Base-by-base conservation (phyloP, 2,329 filamentous ascomycete species). In the Aspergillaceae sp. region DNA sequence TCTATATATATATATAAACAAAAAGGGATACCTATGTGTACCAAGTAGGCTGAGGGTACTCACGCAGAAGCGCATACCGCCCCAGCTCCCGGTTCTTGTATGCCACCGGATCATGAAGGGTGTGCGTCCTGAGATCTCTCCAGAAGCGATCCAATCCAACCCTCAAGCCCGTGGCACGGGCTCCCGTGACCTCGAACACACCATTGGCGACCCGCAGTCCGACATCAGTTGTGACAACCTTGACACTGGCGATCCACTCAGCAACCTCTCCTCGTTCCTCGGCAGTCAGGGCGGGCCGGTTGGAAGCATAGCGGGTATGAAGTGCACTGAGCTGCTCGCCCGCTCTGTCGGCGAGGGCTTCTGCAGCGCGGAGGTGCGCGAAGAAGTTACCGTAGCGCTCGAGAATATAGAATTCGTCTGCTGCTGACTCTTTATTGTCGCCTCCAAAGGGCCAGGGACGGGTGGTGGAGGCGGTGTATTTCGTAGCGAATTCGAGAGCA, bases 31-130 rank as follows among this genome's bases (percentile, higher is more conserved):
- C 11, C 50, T 53, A 80, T 11, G 79, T 83, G 57, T 82, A 83
- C 79, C 79, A 83, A 3, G 75, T 79, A 9, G 77, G 72, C 60
- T 75, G 71, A 1, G 80, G 79, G 7, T 75, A 56, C 64, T 83
- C 77, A 9, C 69, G 72, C 42, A 83, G 54, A 45, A 84, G 55
- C 35, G 74, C 68, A 56, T 72, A 84, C 26, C 76, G 64, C 0
- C 80, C 80, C 43, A 83, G 54, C 62, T 84, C 80, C 3, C 76
- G 63, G 47, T 82, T 80, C 71, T 84, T 84, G 55, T 83, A 84
- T 27, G 80, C 77, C 29, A 84, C 79, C 0, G 80, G 81, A 60
- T 84, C 82, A 63, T 84, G 81, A 54, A 85, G 60, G 0, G 74
- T 77, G 62, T 85, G 82, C 4, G 80, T 83, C 4, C 82, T 63